Conservation (phyloP, 1,284 basidiomycete species). For the Sporisorium iseilematis-ciliati region DNA sequence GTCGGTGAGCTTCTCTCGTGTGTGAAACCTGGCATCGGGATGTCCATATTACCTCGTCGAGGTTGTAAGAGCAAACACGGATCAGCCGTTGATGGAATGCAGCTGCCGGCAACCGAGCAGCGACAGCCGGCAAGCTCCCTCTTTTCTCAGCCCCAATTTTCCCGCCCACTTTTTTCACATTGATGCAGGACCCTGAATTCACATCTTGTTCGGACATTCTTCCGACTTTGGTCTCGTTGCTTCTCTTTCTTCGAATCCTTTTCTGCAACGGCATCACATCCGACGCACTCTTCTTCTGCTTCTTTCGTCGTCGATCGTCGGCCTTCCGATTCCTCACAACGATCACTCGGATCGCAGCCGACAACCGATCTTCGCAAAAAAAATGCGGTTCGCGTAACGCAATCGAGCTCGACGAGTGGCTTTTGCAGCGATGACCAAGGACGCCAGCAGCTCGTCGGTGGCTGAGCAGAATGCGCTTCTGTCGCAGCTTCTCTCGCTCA, state of each 20-base stretch:
- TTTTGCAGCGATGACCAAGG: conserved; percentile 3
- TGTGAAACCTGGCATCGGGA: no score
- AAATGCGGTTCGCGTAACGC: not conserved
- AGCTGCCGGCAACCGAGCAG: not conserved
- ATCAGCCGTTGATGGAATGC: no score
- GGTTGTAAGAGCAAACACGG: no score
- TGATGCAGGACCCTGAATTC: not conserved
- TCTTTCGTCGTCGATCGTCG: not conserved
- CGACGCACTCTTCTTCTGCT: conserved; percentile 3
- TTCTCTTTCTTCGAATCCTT: not conserved
- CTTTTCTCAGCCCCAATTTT: not conserved
- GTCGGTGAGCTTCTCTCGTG: no score
- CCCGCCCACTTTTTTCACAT: not conserved
- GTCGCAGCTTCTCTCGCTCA: conserved; percentile 19
- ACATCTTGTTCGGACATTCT: not conserved
- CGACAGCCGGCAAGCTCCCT: not conserved
- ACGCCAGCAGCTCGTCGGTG: conserved; percentile 19
- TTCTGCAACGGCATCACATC: not conserved
- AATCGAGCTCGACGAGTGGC: not conserved
- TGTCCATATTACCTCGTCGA: no score
- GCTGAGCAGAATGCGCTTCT: conserved; percentile 27
- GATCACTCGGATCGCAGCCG: not conserved
- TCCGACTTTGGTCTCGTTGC: not conserved
- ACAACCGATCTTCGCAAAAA: not conserved
- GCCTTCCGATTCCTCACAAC: not conserved